A percentile compares a stretch with the other conserved stretches of the same genome.
phyloP scores from a whole-genome alignment of 2,329 filamentous ascomycete species.

The Cryphonectria naterciae region DNA sequence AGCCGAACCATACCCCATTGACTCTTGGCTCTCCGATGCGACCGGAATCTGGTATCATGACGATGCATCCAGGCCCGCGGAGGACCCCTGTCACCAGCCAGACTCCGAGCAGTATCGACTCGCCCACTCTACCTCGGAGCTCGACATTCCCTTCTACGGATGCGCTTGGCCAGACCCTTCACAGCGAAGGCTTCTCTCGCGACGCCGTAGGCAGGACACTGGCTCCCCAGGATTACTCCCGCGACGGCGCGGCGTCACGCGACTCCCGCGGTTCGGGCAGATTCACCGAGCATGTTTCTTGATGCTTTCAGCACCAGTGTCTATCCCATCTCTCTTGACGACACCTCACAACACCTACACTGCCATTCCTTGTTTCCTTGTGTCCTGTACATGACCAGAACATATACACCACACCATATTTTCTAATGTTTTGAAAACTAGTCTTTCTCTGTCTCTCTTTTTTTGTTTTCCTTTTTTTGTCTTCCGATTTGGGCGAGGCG shows the following conservation, averaged over 20 bases:
- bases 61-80: constrained; percentile 68
- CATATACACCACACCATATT: constrained; percentile 27
- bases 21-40: constrained; percentile 63
- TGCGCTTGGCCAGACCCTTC: constrained; percentile 29
- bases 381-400: constrained; percentile 27
- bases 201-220: constrained; percentile 25
- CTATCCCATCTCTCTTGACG: constrained; percentile 5
- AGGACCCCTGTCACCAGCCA: constrained; percentile 59
- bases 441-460: not conserved
- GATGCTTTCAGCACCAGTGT: not conserved
- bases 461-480: not conserved
- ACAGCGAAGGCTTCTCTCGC: constrained; percentile 8
- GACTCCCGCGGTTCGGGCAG: constrained; percentile 24
- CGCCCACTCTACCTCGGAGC: constrained; percentile 22
- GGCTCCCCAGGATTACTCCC: constrained; percentile 26
- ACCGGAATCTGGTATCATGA: constrained; percentile 62
- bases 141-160: constrained; percentile 29
- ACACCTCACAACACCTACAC: constrained; percentile 9
- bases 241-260: constrained; percentile 24
- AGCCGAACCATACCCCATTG: constrained; percentile 44
- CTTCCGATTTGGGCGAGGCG: not conserved
- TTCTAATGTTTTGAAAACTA: constrained; percentile 30
- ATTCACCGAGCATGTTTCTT: constrained; percentile 27
- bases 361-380: constrained; percentile 5
- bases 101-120: constrained; percentile 21